A percentile compares a stretch with the other conserved stretches of the same genome.
Conservation (phyloP, 2,329 filamentous ascomycete genomes). For the Paraconiothyrium sp. region DNA sequence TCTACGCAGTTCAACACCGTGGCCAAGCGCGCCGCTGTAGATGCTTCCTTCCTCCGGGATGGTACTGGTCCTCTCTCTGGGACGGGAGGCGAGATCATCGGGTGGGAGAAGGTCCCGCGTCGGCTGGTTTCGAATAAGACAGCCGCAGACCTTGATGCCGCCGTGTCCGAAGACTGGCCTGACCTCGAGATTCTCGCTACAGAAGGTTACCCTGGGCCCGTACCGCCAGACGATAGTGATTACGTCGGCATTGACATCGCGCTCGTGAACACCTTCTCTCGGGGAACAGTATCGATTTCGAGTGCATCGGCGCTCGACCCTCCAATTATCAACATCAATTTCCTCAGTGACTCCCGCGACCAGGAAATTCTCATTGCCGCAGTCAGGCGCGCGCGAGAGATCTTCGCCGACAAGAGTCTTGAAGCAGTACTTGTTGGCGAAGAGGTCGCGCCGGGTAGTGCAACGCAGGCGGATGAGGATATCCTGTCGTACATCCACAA, state of each 20-base stretch:
- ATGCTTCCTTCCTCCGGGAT: constrained; percentile 19
- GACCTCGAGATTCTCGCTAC: constrained; percentile 40
- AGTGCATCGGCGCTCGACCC: constrained; percentile 38
- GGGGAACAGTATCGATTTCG: constrained; percentile 48
- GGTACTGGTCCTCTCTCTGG: constrained; percentile 25
- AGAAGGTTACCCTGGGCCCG: constrained; percentile 32
- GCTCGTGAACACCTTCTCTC: constrained; percentile 47
- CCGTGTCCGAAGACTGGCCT: constrained; percentile 29
- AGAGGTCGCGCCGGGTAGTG: constrained; percentile 42
- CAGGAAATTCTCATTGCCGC: constrained; percentile 45
- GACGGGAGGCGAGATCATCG: constrained; percentile 27
- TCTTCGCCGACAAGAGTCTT: constrained; percentile 31
- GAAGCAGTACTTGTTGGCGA: constrained; percentile 29
- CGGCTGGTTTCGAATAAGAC: not conserved
- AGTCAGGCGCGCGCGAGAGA: constrained; percentile 43
- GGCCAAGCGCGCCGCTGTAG: not conserved
- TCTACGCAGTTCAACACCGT: no score
- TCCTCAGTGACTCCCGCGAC: constrained; percentile 46
- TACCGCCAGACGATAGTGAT: constrained; percentile 34
- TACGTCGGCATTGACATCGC: constrained; percentile 41
- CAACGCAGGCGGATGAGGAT: constrained; percentile 31
- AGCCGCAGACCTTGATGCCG: no score
- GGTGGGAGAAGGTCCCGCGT: constrained; percentile 33
- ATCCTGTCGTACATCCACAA: constrained; percentile 24
- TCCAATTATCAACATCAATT: constrained; percentile 49